phyloP scores from a whole-genome alignment of 768 basidiomycete genomes.

The Naganishia friedmannii region DNA sequence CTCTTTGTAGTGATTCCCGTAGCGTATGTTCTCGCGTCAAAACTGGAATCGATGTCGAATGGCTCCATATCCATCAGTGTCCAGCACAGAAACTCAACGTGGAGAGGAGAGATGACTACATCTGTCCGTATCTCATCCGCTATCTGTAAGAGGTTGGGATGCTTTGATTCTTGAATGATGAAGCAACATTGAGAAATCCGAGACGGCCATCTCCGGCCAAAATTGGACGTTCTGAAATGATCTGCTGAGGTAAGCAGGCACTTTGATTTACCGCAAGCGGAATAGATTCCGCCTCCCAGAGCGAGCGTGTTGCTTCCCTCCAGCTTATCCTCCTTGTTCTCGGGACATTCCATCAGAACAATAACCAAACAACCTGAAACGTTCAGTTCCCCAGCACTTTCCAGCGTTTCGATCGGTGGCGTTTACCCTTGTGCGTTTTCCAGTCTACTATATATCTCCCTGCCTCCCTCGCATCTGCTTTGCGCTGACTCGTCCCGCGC shows the following conservation, averaged over 20 bases:
- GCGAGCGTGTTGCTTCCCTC: too few species aligned
- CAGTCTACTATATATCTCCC: not conserved
- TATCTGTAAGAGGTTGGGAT: too few species aligned
- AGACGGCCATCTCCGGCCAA: slow-evolving; percentile 11
- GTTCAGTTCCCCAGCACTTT: not conserved
- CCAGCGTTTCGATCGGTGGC: not conserved
- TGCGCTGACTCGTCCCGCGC: not conserved
- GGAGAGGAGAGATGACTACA: not conserved
- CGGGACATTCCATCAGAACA: not conserved
- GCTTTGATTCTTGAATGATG: too few species aligned
- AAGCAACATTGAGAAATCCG: too few species aligned
- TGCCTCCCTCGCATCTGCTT: not conserved
- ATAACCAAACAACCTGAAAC: not conserved
- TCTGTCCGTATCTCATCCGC: too few species aligned
- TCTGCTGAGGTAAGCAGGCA: slow-evolving; percentile 12
- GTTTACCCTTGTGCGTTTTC: not conserved
- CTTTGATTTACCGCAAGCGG: not conserved
- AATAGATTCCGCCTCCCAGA: too few species aligned
- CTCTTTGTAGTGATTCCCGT: too few species aligned
- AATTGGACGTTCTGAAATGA: not conserved
- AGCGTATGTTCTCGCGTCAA: too few species aligned
- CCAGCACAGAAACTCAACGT: too few species aligned
- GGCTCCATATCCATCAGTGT: too few species aligned
- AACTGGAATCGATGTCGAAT: too few species aligned
- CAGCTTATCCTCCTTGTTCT: not conserved